Conservation (phyloP, 2,329 filamentous ascomycete species). For the Lachnellula subtilissima region DNA sequence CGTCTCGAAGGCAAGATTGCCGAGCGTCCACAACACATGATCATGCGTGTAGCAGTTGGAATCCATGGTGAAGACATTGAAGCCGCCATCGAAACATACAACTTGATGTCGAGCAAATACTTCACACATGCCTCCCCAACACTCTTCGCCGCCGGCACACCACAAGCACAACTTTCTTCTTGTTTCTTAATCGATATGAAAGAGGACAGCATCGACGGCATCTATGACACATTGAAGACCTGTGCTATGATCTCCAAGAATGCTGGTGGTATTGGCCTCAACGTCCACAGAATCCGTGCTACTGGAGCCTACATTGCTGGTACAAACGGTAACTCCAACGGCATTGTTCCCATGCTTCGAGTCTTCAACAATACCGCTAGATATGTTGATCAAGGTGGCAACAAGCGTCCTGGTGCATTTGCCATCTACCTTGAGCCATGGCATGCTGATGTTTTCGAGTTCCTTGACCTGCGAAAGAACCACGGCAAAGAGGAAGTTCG, state of each 20-base stretch:
- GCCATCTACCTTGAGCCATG: conserved; percentile 99
- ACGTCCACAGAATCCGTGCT: conserved; percentile 92
- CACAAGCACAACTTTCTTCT: conserved; percentile 88
- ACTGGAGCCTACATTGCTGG: conserved; percentile 97
- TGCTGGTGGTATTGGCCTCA: conserved; percentile 94
- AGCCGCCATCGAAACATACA: conserved; percentile 94
- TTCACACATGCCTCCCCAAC: conserved; percentile 98
- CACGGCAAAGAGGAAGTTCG: conserved; percentile 98
- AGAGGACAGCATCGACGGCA: conserved; percentile 98
- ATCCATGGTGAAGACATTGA: conserved; percentile 96
- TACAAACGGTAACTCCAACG: conserved; percentile 97
- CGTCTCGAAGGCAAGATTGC: conserved; percentile 94
- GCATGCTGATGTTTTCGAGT: conserved; percentile 97
- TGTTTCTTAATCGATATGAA: conserved; percentile 99
- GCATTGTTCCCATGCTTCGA: conserved; percentile 94
- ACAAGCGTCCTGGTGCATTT: conserved; percentile 97
- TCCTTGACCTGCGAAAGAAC: conserved; percentile 97
- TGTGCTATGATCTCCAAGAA: conserved; percentile 99
- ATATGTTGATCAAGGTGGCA: conserved; percentile 98
- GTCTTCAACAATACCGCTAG: conserved; percentile 99
- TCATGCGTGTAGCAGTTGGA: conserved; percentile 97
- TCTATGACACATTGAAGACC: conserved; percentile 98
- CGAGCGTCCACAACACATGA: conserved; percentile 97
- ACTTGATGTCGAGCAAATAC: conserved; percentile 97
- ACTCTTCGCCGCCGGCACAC: conserved; percentile 95